Conservation (phyloP, 1,284 basidiomycete genomes). For the Flammula alnicola region DNA sequence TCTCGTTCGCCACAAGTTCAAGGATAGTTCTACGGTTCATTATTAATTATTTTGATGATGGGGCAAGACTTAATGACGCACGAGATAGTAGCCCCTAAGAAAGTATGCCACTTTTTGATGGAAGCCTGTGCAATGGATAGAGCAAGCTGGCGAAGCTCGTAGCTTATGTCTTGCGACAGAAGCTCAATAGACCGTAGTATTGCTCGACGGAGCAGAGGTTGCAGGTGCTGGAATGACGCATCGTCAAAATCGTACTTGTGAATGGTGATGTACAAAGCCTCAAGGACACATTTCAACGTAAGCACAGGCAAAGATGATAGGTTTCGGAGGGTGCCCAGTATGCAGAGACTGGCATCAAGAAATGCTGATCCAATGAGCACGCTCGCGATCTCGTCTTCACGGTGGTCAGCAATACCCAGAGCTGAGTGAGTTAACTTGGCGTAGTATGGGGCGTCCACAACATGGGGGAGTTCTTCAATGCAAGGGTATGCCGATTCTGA, state of each 20-base stretch:
- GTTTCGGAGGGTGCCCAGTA: conserved; percentile 50
- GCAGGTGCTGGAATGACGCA: conserved; percentile 53
- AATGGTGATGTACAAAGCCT: conserved; percentile 63
- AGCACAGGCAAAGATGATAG: conserved; percentile 52
- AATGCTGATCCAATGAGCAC: conserved; percentile 65
- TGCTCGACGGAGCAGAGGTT: conserved; percentile 54
- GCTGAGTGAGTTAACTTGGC: conserved; percentile 52
- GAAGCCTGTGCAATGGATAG: conserved; percentile 64
- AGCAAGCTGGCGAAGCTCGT: conserved; percentile 67
- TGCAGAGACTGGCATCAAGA: conserved; percentile 58
- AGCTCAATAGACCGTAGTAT: conserved; percentile 56
- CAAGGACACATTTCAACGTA: conserved; percentile 61
- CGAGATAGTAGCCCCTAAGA: conserved; percentile 46
- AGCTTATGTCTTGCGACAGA: conserved; percentile 53
- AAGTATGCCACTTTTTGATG: conserved; percentile 59
- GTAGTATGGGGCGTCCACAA: conserved; percentile 61
- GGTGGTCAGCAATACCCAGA: conserved; percentile 47
- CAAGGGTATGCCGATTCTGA: conserved; percentile 54
- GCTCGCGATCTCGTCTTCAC: conserved; percentile 46
- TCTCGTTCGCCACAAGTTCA: conserved; percentile 51
- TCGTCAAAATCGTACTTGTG: conserved; percentile 74
- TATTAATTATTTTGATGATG: neutral
- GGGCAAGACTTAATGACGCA: conserved; percentile 12
- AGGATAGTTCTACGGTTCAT: conserved; percentile 40
- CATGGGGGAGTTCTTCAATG: conserved; percentile 55